Evolutionary conservation across 2,329 filamentous ascomycete genomes (phyloP).

Genomic region (Fusarium metavorans): DNA sequence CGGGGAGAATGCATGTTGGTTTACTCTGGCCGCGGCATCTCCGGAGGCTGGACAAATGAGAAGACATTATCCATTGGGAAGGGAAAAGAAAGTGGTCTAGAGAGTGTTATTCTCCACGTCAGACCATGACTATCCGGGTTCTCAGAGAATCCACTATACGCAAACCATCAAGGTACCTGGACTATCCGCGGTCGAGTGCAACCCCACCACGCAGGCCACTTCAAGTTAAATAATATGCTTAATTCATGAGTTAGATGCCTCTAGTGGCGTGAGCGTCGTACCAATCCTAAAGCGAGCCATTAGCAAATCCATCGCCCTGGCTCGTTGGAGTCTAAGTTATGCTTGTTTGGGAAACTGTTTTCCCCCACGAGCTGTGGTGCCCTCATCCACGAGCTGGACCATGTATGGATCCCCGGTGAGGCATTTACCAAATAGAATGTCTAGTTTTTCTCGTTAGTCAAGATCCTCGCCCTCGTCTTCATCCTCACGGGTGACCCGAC

Average conservation of each 20-base stretch:
- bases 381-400: neutral
- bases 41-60: slow-evolving; percentile 19
- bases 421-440: slow-evolving; percentile 12
- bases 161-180: slow-evolving; percentile 42
- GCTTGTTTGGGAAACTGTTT: neutral
- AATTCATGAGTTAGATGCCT: slow-evolving; percentile 14
- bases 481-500: neutral
- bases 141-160: slow-evolving; percentile 24
- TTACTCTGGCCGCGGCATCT: slow-evolving; percentile 9
- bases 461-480: neutral
- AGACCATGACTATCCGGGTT: slow-evolving; percentile 41
- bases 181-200: neutral
- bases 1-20: neutral
- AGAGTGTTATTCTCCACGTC: slow-evolving; percentile 4
- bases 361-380: neutral
- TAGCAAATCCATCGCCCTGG: neutral
- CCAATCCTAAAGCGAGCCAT: neutral
- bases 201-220: slow-evolving; percentile 12
- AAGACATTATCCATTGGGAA: neutral
- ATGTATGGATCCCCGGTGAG: neutral
- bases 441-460: neutral
- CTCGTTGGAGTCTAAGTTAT: neutral
- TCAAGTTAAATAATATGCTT: slow-evolving; percentile 45
- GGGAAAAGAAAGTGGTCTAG: neutral
- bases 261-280: slow-evolving; percentile 1